Percentiles rank a stretch among this genome's conserved stretches.
Evolutionary conservation across 176 grass and related monocot species (phyloP).

Genomic region (Carex kokanica): DNA sequence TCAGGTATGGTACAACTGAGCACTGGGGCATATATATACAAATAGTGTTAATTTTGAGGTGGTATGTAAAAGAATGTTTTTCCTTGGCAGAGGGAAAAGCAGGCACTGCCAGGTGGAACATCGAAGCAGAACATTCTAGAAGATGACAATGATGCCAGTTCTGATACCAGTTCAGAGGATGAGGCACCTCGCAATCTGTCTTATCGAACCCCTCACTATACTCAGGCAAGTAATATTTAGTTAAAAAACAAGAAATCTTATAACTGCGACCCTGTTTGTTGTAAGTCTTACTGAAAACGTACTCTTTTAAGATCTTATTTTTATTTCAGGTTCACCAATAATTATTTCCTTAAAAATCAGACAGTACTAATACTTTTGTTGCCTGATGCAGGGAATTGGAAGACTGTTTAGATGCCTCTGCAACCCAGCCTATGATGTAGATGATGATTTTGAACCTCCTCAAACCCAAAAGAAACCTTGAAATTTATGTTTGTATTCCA

Average conservation of each 20-base stretch:
- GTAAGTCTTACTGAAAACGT: background rate
- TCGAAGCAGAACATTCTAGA: constrained; percentile 67
- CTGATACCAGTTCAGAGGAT: constrained; percentile 81
- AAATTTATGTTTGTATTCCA: constrained; percentile 32
- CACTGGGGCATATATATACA: background rate
- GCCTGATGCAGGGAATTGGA: constrained; percentile 73
- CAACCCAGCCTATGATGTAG: constrained; percentile 94
- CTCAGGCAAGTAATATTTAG: constrained; percentile 51
- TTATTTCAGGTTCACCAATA: background rate
- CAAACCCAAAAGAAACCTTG: constrained; percentile 28
- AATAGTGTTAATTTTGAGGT: constrained; percentile 6
- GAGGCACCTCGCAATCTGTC: constrained; percentile 45
- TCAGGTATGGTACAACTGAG: constrained; percentile 40
- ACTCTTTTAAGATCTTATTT: background rate
- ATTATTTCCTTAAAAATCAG: background rate
- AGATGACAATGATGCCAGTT: constrained; percentile 54
- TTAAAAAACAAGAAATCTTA: background rate
- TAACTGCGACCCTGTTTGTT: background rate
- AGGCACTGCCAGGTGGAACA: constrained; percentile 56
- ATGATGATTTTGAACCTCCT: constrained; percentile 78
- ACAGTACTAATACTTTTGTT: background rate
- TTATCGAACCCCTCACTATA: constrained; percentile 77
- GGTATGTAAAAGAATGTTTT: constrained; percentile 8
- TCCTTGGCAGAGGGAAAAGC: constrained; percentile 58
- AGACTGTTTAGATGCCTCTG: constrained; percentile 93